phyloP scores from a whole-genome alignment of 306 rosid species.

The Parietaria judaica region DNA sequence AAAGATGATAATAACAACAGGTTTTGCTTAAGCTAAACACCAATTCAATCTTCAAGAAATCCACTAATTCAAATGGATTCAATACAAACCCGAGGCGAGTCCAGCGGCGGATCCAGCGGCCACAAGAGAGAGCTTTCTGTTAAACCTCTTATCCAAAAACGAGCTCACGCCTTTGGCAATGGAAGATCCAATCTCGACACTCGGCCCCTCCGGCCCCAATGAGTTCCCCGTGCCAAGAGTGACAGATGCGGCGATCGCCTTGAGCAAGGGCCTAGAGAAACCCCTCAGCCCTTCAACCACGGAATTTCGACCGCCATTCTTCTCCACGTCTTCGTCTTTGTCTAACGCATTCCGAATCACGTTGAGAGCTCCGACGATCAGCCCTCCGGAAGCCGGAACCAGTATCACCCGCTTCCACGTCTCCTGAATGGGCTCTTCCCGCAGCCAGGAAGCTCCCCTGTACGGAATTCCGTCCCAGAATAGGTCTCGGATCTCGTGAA shows the following conservation, averaged over 20 bases:
- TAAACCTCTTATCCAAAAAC: conserved; percentile 34
- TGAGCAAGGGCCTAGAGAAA: conserved; percentile 54
- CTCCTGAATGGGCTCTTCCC: conserved; percentile 48
- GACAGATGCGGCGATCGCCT: conserved; percentile 62
- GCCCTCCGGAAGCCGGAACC: conserved; percentile 75
- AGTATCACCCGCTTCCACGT: conserved; percentile 63
- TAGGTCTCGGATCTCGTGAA: conserved; percentile 67
- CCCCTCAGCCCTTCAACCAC: conserved; percentile 30
- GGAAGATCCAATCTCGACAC: conserved; percentile 81
- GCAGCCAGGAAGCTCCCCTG: conserved; percentile 79
- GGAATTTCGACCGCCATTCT: conserved; percentile 10
- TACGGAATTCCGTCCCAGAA: conserved; percentile 76
- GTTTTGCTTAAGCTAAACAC: too few relatives aligned
- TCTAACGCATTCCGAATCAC: conserved; percentile 37
- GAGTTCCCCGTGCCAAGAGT: conserved; percentile 91
- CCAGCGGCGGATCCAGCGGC: conserved; percentile 99
- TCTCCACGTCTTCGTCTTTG: conserved; percentile 10
- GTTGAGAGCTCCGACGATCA: conserved; percentile 43
- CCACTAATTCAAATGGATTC: background rate
- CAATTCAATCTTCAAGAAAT: background rate
- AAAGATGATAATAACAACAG: background rate
- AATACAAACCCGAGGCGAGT: conserved; percentile 55
- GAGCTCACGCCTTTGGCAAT: conserved; percentile 60
- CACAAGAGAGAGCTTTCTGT: conserved; percentile 49
- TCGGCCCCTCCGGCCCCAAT: conserved; percentile 91